Conservation (phyloP, 805 yeast genomes). For the Lipomyces sp. region DNA sequence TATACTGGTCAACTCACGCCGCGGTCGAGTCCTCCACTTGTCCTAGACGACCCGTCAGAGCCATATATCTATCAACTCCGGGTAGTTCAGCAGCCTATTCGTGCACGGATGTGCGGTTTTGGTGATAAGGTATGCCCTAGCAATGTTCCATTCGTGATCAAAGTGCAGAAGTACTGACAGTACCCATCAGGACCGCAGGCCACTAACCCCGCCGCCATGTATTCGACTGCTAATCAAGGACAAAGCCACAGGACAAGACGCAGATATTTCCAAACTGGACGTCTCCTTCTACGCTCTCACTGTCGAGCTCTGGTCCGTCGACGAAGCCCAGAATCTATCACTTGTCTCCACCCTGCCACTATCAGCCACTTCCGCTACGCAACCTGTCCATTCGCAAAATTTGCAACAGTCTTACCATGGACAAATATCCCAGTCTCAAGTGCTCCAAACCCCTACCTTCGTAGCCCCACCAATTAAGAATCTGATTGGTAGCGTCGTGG, state of each 20-base stretch:
- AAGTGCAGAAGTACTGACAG: neutral
- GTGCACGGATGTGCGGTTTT: constrained; percentile 56
- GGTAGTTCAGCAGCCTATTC: constrained; percentile 52
- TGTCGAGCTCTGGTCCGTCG: constrained; percentile 51
- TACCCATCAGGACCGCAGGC: constrained; percentile 41
- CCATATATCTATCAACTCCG: constrained; percentile 40
- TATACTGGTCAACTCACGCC: neutral
- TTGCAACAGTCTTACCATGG: neutral
- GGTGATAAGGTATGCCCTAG: constrained; percentile 48
- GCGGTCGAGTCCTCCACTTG: neutral
- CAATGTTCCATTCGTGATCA: neutral
- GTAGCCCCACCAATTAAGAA: constrained; percentile 47
- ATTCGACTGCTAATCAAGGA: constrained; percentile 40
- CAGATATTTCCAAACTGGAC: constrained; percentile 44
- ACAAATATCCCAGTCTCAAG: neutral
- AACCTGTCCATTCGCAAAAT: constrained; percentile 1
- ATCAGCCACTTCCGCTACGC: constrained; percentile 13
- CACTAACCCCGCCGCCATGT: constrained; percentile 45
- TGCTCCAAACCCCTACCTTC: constrained; percentile 24
- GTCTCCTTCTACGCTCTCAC: constrained; percentile 47
- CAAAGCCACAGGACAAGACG: constrained; percentile 40
- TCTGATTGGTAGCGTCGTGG: constrained; percentile 50
- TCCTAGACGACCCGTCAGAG: constrained; percentile 26
- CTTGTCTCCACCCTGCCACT: constrained; percentile 35
- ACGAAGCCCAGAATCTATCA: constrained; percentile 42